These are phyloP conservation scores for Arachis stenosperma DNA, from an alignment of 306 rosid species.

Conservation along the genomic window DNA sequence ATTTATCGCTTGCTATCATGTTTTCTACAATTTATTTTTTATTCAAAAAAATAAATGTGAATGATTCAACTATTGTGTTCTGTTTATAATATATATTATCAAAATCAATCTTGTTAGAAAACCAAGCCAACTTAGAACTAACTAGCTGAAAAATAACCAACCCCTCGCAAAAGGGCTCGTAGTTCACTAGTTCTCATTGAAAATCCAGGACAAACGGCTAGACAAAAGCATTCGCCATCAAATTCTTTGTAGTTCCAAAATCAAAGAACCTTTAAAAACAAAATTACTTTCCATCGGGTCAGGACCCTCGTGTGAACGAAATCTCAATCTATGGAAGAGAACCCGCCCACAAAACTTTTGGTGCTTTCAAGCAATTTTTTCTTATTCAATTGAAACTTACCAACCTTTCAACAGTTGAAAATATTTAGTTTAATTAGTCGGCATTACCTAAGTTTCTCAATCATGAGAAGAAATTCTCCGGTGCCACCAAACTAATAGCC, in stretches of 20 bases:
- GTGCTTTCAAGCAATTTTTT: background rate
- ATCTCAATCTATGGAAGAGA: background rate
- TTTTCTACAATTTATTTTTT: too few relatives aligned
- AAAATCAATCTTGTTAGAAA: too few relatives aligned
- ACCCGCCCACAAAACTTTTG: background rate
- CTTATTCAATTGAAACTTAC: background rate
- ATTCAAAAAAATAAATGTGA: too few relatives aligned
- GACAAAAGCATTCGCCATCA: background rate
- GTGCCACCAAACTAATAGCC: constrained; percentile 9
- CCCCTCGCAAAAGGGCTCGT: background rate
- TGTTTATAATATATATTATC: too few relatives aligned
- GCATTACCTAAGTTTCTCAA: constrained; percentile 8
- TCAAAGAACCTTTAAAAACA: background rate
- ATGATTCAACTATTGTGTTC: too few relatives aligned
- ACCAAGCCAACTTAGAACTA: too few relatives aligned
- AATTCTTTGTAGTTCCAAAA: background rate
- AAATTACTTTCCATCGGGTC: background rate
- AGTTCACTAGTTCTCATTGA: background rate
- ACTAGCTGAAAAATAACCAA: too few relatives aligned
- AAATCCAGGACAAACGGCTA: background rate
- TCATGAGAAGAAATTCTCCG: constrained; percentile 16
- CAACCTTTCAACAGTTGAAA: too few relatives aligned
- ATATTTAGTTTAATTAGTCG: background rate
- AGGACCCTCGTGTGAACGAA: background rate
- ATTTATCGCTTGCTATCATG: too few relatives aligned